A percentile compares a stretch with the other conserved stretches of the same genome.
phyloP scores from a whole-genome alignment of 2,329 filamentous ascomycete species.

The Catunica adiposa region DNA sequence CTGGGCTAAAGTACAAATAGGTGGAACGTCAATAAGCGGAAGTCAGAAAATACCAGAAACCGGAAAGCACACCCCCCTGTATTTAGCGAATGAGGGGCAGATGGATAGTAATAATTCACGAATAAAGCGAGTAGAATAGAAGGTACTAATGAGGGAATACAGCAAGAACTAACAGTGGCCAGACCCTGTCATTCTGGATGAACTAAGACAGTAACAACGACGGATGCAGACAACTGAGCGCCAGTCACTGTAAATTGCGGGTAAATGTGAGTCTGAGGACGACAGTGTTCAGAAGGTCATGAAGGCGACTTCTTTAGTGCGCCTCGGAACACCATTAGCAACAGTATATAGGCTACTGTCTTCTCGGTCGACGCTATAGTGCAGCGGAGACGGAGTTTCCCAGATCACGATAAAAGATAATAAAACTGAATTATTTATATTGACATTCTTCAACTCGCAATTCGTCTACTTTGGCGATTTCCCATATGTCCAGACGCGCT shows the following conservation, averaged over 20 bases:
- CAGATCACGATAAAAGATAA: not conserved
- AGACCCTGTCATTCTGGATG: not conserved
- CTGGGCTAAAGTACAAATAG: constrained; percentile 1
- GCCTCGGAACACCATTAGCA: not conserved
- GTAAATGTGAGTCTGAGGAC: not conserved
- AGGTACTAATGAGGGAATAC: not conserved
- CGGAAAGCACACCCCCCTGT: not conserved
- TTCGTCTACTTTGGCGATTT: not conserved
- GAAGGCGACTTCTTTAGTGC: not conserved
- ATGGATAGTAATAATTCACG: constrained; percentile 1
- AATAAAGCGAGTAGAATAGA: not conserved
- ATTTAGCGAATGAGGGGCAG: constrained; percentile 3
- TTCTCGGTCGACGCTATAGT: not conserved
- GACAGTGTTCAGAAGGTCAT: not conserved
- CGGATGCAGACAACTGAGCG: not conserved
- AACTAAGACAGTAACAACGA: not conserved
- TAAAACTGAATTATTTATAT: not conserved
- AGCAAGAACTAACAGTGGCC: too few species aligned
- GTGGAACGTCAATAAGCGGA: not conserved
- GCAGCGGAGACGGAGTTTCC: not conserved
- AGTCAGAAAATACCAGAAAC: not conserved
- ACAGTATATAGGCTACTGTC: too few species aligned
- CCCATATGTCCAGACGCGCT: too few species aligned
- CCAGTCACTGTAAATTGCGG: not conserved
- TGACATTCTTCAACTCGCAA: not conserved